Conservation (phyloP, 2,329 filamentous ascomycete genomes). For the Pseudonectria foliicola region DNA sequence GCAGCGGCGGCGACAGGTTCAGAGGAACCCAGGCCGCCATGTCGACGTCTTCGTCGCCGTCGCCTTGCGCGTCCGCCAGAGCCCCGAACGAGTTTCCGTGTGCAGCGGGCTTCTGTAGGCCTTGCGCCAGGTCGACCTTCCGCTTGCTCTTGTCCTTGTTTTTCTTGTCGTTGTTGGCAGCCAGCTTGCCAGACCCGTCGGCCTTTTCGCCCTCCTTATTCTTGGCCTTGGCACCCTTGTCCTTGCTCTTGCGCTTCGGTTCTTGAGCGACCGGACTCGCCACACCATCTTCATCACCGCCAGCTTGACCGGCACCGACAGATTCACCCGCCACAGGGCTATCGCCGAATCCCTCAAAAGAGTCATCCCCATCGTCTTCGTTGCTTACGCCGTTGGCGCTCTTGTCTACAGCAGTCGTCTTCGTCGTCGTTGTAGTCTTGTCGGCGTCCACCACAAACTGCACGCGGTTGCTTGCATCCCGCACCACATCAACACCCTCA, state of each 20-base stretch:
- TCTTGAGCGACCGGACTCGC: constrained; percentile 21
- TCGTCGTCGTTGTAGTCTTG: constrained; percentile 2
- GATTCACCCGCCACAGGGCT: constrained; percentile 25
- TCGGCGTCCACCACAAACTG: constrained; percentile 43
- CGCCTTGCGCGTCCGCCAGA: constrained; percentile 46
- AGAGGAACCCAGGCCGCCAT: constrained; percentile 73
- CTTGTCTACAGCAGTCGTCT: constrained; percentile 11
- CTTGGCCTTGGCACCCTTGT: constrained; percentile 14
- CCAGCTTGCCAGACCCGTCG: constrained; percentile 9
- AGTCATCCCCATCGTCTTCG: constrained; percentile 37
- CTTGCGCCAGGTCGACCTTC: constrained; percentile 30
- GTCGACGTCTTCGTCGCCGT: constrained; percentile 54
- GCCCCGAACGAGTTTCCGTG: constrained; percentile 46
- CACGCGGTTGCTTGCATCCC: constrained; percentile 47
- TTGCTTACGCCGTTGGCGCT: constrained; percentile 33
- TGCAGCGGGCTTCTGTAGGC: constrained; percentile 30
- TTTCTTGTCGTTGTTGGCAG: constrained; percentile 22
- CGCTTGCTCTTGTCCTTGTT: constrained; percentile 20
- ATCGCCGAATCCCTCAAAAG: constrained; percentile 62
- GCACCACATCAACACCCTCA: constrained; percentile 80
- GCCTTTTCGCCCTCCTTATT: constrained; percentile 24
- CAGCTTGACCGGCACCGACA: constrained; percentile 27
- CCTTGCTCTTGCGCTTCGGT: too few relatives aligned
- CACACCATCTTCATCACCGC: constrained; percentile 24
- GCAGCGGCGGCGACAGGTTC: constrained; percentile 61